These are phyloP conservation scores for Obba rivulosa DNA, from an alignment of 768 basidiomycete species.

Conservation along the genomic window DNA sequence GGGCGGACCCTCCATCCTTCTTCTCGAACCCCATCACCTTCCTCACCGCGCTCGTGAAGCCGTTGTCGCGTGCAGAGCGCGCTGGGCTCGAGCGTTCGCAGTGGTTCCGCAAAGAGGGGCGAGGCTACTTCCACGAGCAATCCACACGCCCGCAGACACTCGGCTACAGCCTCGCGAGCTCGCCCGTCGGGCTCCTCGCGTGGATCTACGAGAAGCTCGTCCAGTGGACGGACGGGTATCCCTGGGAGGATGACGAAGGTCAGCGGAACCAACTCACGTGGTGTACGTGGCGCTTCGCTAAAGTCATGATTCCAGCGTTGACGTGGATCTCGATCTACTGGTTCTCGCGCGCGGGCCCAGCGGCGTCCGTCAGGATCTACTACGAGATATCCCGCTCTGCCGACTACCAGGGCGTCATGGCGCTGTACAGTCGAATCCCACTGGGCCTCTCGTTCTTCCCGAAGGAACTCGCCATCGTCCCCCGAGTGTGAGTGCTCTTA, in stretches of 20 bases:
- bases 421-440: conserved; percentile 15
- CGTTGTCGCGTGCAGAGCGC: conserved; percentile 31
- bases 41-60: conserved; percentile 24
- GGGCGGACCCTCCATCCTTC: conserved; percentile 15
- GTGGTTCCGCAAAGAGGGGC: conserved; percentile 26
- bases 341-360: conserved; percentile 29
- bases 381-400: conserved; percentile 14
- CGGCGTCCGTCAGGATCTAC: conserved; percentile 25
- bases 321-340: conserved; percentile 32
- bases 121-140: conserved; percentile 37
- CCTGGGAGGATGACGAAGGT: conserved; percentile 54
- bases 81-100: conserved; percentile 26
- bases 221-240: conserved; percentile 36
- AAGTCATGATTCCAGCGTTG: conserved; percentile 23
- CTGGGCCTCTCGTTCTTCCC: conserved; percentile 26
- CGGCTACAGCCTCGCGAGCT: conserved; percentile 50
- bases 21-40: conserved; percentile 22
- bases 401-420: background rate
- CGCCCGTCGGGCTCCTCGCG: conserved; percentile 39
- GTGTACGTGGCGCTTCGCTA: background rate
- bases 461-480: conserved; percentile 16
- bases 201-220: conserved; percentile 30
- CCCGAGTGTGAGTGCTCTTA: conserved; percentile 9
- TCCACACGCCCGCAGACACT: conserved; percentile 25
- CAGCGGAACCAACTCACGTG: too few relatives aligned